Evolutionary conservation across 2,329 filamentous ascomycete species (phyloP), one percentile per base, ranked within the genome.

Genomic region (Colletotrichum salicis): DNA sequence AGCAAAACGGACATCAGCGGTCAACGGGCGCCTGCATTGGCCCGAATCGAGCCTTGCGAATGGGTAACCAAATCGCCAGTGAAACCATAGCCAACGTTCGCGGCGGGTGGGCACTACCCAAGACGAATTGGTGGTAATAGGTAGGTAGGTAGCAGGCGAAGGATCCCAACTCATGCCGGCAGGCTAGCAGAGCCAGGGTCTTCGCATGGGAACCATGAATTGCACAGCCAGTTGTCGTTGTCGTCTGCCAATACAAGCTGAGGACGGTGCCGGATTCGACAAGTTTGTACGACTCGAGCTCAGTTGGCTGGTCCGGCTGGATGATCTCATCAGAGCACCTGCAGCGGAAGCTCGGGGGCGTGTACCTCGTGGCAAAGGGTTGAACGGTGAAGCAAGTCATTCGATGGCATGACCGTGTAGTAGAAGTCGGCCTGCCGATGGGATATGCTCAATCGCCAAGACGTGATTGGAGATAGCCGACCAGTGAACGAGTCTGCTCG

Each of bases 311-410:
- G 15, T 7, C 31, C 52, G 45, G 12, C 27, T 54, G 45, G 45
- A 52, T 64, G 63, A 69, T 27, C 54, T 69, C 69, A 63, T 71
- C 58, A 63, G 33, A n/a, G 45, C 41, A 48, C 45, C 15, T 69
- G 69, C 37, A 55, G 41, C 15, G 24, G 29, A 35, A 27, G 41
- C 7, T n/a, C 8, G 5, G n/a, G 13, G 54, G 48, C 7, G 58
- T 24, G 52, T 57, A 29, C 64, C 57, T 62, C 37, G 57, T 57
- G 37, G 57, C 24, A 13, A 4, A 48, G 41, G 33, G 29, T 31
- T 67, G 58, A 45, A 22, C 22, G 61, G 33, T n/a, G 48, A 27
- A 15, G 13, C n/a, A 29, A 24, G 41, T 22, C 27, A 13, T 27
- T 22, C 24, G 35, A 31, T 37, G 57, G n/a, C 51, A 48, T 19